Percentiles rank a stretch among this genome's conserved stretches.
These are phyloP conservation scores for Nectriaceae sp. DNA, from an alignment of 2,329 filamentous ascomycete genomes.

Conservation along the genomic window DNA sequence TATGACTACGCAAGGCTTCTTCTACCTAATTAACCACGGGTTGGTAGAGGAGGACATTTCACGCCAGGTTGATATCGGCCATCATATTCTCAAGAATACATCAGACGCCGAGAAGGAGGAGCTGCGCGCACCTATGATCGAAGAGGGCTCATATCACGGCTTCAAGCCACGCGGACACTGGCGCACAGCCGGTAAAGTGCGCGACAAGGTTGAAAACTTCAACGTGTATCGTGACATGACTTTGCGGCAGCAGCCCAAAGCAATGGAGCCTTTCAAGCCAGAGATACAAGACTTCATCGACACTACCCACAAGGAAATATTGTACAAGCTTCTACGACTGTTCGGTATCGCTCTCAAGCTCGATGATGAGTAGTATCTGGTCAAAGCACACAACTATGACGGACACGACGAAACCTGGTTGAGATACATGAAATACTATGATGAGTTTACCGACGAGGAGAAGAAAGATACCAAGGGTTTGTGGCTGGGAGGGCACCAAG, in stretches of 20 bases:
- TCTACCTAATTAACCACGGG: slow-evolving; percentile 2
- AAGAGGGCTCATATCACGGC: not conserved
- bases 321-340: not conserved
- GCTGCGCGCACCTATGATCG: not conserved
- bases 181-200: not conserved
- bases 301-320: not conserved
- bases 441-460: not conserved
- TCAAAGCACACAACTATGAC: not conserved
- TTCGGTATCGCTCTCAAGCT: slow-evolving; percentile 2
- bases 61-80: not conserved
- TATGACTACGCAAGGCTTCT: slow-evolving; percentile 1
- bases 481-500: slow-evolving; percentile 2
- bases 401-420: not conserved
- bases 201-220: not conserved
- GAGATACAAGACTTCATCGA: not conserved
- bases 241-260: not conserved
- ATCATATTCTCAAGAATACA: not conserved
- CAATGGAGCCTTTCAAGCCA: not conserved
- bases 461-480: not conserved
- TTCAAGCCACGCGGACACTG: not conserved
- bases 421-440: slow-evolving; percentile 4
- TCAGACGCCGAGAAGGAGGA: not conserved
- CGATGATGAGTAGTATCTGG: slow-evolving; percentile 1
- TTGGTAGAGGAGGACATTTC: not conserved
- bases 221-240: not conserved